Evolutionary conservation across 2,329 filamentous ascomycete species (phyloP).

Genomic region (Alternaria sp.): DNA sequence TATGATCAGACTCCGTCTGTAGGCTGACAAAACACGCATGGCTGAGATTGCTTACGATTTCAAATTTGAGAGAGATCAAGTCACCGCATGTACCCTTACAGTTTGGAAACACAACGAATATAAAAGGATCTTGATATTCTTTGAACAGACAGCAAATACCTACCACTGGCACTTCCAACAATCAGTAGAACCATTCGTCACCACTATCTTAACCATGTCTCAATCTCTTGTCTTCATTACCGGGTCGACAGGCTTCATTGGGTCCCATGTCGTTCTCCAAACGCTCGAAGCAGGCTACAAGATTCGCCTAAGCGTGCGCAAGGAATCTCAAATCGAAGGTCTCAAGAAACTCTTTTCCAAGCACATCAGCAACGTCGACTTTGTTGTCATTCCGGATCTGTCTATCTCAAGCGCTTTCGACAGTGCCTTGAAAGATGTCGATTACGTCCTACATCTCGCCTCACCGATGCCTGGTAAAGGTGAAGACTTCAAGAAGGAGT

Average conservation of each 20-base stretch:
- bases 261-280: conserved; percentile 31
- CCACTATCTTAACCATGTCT: conserved; percentile 1
- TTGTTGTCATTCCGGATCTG: conserved; percentile 26
- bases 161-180: not conserved
- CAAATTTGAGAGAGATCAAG: accelerated
- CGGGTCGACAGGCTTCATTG: conserved; percentile 41
- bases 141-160: too few relatives aligned
- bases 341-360: conserved; percentile 20
- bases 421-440: conserved; percentile 27
- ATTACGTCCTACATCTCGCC: conserved; percentile 41
- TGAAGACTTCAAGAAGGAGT: conserved; percentile 24
- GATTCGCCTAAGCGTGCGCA: conserved; percentile 37
- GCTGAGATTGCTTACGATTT: not conserved
- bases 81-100: too few relatives aligned
- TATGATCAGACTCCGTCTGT: not conserved
- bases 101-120: not conserved
- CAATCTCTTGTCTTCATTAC: conserved; percentile 38
- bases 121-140: not conserved
- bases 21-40: too few relatives aligned
- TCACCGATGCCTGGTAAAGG: conserved; percentile 35
- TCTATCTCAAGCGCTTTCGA: conserved; percentile 20
- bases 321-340: conserved; percentile 18
- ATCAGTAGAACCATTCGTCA: not conserved
- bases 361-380: conserved; percentile 14
- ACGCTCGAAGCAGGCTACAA: conserved; percentile 34